Base-by-base conservation (phyloP, 768 basidiomycete genomes). In the Naematelia aurantialba region DNA sequence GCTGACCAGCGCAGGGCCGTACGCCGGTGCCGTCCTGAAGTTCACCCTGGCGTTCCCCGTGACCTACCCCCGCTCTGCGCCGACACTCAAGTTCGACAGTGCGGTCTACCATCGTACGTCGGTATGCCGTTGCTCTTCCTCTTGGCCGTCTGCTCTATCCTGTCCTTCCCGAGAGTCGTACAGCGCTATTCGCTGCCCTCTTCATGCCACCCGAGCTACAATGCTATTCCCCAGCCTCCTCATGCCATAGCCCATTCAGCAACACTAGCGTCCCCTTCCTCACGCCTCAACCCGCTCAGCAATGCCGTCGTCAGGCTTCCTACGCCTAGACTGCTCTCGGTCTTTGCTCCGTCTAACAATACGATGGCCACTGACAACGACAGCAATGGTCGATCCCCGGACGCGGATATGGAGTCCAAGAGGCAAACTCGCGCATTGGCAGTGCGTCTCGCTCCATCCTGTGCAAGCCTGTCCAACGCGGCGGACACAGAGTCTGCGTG, bases 331-430 rank as follows among this genome's bases (percentile, higher is more conserved):
- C n/a, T n/a, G n/a, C n/a, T n/a, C n/a, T n/a, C n/a, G n/a, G n/a
- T n/a, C n/a, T n/a, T n/a, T n/a, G n/a, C n/a, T n/a, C n/a, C n/a
- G n/a, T n/a, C n/a, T n/a, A n/a, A n/a, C n/a, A n/a, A n/a, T n/a
- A n/a, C n/a, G n/a, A n/a, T n/a, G n/a, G n/a, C n/a, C n/a, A n/a
- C n/a, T n/a, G n/a, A n/a, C n/a, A n/a, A n/a, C n/a, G n/a, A n/a
- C 34, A 73, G 72, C 72, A 4, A 59, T 70, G 62, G 58, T 73
- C 14, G 69, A 73, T 42, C 69, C 72, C 3, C 68, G 65, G 55
- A 66, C 67, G 3, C 68, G 67, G 45, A 34, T 65, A n/a, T 73
- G 69, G 69, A 50, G 52, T 34, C 67, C 69, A 14, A 24, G 31
- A 25, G 69, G 72, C 10, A 17, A 54, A 10, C 27, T 73, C 12